Evolutionary conservation across 306 rosid genomes (phyloP), one percentile per base, ranked within the genome.

Genomic region (Bauhinia variegata): DNA sequence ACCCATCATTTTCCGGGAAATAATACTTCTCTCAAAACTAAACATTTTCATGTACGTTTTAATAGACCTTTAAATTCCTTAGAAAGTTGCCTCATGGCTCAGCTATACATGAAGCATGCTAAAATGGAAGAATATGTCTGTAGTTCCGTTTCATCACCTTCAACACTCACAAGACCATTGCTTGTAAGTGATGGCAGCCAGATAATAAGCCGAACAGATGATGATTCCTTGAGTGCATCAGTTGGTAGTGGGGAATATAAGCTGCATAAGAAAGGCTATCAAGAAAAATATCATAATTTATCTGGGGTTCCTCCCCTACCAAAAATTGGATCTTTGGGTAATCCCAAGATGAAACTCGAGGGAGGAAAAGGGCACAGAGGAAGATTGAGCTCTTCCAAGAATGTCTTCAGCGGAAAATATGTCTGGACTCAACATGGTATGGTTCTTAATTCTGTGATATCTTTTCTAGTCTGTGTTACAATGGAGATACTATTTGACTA

Each of bases 11-110:
- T 84, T 58, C 46, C 50, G 39, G 74, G 78, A 68, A 84, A 82
- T 28, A 86, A 65, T 73, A 80, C 82, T 71, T 75, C 83, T 64
- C 63, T 87, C 52, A 74, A 79, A 75, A 13, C 77, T 63, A 79
- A 76, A 58, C 67, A 28, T 38, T 70, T 75, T 43, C 13, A 69
- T 60, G 67, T 75, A 49, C 75, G 64, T 52, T 55, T 52, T 54
- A 17, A 54, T 63, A 84, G 61, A 80, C 91, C 95, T 0, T 56
- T 71, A 32, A 88, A 60, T 78, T 88, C 97, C 28, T 75, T 91
- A 46, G 91, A 88, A 63, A 81, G 96, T 83, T 88, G 97, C 72
- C 83, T 86, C 39, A 55, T 87, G 89, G 89, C 95, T 78, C 92
- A 90, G 63, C 82, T 85, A 11, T 85, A 76, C 78, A 85, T 68